Base-by-base conservation (phyloP, 23 red algal species). In the Gracilaria caudata region DNA sequence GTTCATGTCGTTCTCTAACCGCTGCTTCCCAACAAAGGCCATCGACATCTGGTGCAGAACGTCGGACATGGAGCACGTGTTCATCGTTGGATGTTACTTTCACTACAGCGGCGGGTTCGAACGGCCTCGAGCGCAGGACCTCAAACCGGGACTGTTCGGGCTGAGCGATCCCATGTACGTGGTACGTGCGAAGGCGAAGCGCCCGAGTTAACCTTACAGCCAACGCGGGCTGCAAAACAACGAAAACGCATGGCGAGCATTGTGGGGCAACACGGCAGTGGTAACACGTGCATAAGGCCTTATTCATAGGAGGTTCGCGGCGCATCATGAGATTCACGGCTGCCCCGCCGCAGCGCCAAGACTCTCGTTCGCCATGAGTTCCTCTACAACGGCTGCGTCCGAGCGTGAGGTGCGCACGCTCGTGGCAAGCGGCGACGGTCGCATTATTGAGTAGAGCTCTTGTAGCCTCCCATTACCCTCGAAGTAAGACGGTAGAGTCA, bases 11-110 rank as follows among this genome's bases (percentile, higher is more conserved):
- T 94, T 95, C 40, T 93, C 88, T 7, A 99, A 99, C 71, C 90
- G 97, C 3, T 99, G 93, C 79, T 99, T 99, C 68, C 90, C 93
- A 39, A 93, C 89, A 17, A 95, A 99, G 82, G 97, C 81, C 0
- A 89, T 95, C 37, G 82, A 92, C 61, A 84, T 96, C 11, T 99
- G 97, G 97, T 78, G 83, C 32, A 44, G 81, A 41, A 96, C 88
- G 20, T 73, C 71, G 29, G 97, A 99, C 80, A 34, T 94, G 45
- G 97, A 99, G 55, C 97, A 93, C 53, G 93, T 91, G 51, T 95
- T 93, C 59, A 94, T 96, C 39, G 93, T 99, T 3, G 97, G 97
- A 11, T 94, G 92, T 75, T 99, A 91, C 86, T 99, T 99, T 64
- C 93, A 95, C 82, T 99, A 90, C 88, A 80, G 89, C 64, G 87